Evolutionary conservation across 1,139 yeast species (phyloP), one percentile per base, ranked within the genome.

Genomic region (Protomyces macrosporus): DNA sequence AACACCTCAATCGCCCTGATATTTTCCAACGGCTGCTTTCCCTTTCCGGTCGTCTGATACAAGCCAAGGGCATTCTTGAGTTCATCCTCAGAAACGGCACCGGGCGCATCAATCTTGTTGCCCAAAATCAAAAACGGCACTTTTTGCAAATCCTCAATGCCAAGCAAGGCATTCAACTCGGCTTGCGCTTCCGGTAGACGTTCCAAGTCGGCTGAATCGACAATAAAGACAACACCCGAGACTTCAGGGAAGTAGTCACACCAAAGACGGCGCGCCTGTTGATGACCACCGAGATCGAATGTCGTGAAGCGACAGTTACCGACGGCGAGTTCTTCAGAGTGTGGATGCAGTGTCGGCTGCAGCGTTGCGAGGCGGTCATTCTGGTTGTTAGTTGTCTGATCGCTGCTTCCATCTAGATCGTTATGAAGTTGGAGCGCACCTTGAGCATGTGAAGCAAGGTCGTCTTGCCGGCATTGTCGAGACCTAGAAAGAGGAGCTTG

Each of bases 221-320:
- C 98, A 68, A 95, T 82, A 77, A 89, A 95, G 36, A 93, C 98
- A 71, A 93, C 93, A 63, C 98, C 98, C 76, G 90, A 88, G 65
- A 93, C 98, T 78, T 93, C 98, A 64, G 98, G 99, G 86, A 95
- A 93, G 77, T 93, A 93, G 76, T 93, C 98, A 76, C 90, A 91
- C 99, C 99, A 93, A 74, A 93, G 85, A 79, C 98, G 90, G 80
- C 99, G 91, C 57, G 98, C 98, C 78, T 91, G 97, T 75, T 84
- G 87, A 80, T 93, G 98, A 53, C 99, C 99, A 76, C 99, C 99
- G 72, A 93, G 82, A 77, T 93, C 99, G 72, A 93, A 93, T 51
- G 98, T 95, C 67, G 99, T 93, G 82, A 93, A 93, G 76, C 93
- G 87, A 69, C 93, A 96, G 70, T 88, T 87, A 69, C 98, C 98